A percentile compares a stretch with the other conserved stretches of the same genome.
phyloP scores from a whole-genome alignment of 495 filamentous ascomycete genomes.

The Penicillium cataractarum region DNA sequence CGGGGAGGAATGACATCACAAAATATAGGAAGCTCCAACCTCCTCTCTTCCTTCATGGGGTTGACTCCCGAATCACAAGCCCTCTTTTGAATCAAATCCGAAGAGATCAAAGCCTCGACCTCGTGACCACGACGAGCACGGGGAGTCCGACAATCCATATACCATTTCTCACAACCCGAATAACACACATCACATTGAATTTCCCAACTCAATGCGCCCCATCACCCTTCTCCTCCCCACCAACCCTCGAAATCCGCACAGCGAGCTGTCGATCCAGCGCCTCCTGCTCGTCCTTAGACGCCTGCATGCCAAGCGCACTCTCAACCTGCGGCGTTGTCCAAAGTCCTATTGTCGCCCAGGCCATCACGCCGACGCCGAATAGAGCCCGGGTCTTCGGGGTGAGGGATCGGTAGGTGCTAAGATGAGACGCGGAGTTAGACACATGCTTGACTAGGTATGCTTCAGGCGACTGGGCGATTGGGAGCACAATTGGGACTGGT shows the following conservation, averaged over 20 bases:
- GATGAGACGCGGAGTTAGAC: conserved; percentile 13
- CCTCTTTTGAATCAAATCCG: conserved; percentile 7
- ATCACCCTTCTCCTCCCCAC: conserved; percentile 23
- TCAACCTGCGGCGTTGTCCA: conserved; percentile 63
- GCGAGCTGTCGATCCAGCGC: conserved; percentile 53
- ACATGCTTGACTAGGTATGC: neutral
- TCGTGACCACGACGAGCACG: neutral
- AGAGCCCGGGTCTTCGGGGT: conserved; percentile 62
- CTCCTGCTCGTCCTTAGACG: conserved; percentile 64
- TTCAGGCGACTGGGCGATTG: neutral
- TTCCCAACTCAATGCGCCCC: conserved; percentile 11
- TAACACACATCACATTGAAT: too few relatives aligned
- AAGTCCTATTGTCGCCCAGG: conserved; percentile 64
- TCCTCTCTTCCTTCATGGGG: neutral
- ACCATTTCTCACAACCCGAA: too few relatives aligned
- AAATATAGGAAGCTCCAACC: neutral
- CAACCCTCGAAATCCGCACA: conserved; percentile 50
- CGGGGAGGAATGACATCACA: conserved; percentile 1
- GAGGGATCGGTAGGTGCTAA: conserved; percentile 63
- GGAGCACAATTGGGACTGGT: too few relatives aligned
- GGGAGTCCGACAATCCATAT: neutral
- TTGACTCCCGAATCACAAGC: neutral
- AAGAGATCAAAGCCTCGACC: neutral
- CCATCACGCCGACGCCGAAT: conserved; percentile 67
- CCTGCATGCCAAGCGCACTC: conserved; percentile 60